A percentile compares a stretch with the other conserved stretches of the same genome.
Conservation (phyloP, 768 basidiomycete species). For the Suillus clintonianus region DNA sequence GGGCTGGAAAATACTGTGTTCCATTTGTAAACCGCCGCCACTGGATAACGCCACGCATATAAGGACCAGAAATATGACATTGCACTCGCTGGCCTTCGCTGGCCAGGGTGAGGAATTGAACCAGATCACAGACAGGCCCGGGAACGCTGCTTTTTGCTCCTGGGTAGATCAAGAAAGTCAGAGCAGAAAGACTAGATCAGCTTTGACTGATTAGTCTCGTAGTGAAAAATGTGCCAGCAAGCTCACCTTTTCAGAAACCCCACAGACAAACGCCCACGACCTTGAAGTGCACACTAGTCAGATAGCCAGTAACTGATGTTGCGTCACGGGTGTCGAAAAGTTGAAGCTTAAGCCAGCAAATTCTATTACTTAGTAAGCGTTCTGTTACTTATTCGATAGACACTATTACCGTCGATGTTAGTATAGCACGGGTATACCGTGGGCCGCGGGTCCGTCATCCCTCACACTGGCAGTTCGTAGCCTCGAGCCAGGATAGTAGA, state of each 20-base stretch:
- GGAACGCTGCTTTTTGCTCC: too few species aligned
- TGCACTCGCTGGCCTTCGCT: not conserved
- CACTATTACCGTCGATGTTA: too few species aligned
- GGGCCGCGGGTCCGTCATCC: too few species aligned
- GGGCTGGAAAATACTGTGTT: too few species aligned
- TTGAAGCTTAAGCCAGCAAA: too few species aligned
- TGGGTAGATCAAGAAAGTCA: not conserved
- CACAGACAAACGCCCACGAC: not conserved
- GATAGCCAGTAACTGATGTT: too few species aligned
- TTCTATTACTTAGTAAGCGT: not conserved
- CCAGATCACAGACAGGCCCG: not conserved
- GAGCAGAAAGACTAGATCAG: not conserved
- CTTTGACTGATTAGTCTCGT: not conserved
- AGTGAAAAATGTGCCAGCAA: not conserved
- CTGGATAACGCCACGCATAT: not conserved
- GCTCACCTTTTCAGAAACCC: not conserved
- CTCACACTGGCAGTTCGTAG: too few species aligned
- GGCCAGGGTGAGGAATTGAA: not conserved
- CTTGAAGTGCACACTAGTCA: too few species aligned
- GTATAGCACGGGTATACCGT: too few species aligned
- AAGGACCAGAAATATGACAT: not conserved
- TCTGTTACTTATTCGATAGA: not conserved
- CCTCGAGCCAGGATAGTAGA: too few species aligned
- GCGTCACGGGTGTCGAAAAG: too few species aligned
- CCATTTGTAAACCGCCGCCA: too few species aligned